Percentiles rank a stretch among this genome's conserved stretches.
Conservation (phyloP, 2,329 filamentous ascomycete species). For the Trichoderma endophyticum region DNA sequence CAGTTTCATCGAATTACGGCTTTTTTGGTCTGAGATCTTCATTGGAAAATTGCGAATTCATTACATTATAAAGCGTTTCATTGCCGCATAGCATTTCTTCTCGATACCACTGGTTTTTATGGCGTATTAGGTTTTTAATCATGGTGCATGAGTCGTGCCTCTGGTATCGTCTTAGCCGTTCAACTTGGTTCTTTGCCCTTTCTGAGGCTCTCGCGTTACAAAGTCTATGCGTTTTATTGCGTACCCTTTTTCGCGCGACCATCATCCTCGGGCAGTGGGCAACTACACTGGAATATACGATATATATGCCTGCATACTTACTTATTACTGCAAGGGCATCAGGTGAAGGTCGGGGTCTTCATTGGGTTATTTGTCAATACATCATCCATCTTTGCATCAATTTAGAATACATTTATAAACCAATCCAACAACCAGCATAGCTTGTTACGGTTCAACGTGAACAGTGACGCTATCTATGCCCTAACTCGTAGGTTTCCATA, state of each 20-base stretch:
- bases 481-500: not conserved
- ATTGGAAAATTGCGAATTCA: constrained; percentile 35
- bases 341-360: not conserved
- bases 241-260: not conserved
- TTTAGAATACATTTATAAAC: constrained; percentile 5
- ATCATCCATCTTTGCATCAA: constrained; percentile 5
- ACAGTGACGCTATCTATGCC: not conserved
- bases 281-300: constrained; percentile 5
- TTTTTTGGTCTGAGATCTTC: constrained; percentile 31
- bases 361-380: constrained; percentile 12
- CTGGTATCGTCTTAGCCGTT: not conserved
- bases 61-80: constrained; percentile 42
- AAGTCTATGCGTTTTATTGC: not conserved
- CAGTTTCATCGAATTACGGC: not conserved
- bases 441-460: not conserved
- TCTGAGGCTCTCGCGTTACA: not conserved
- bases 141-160: not conserved
- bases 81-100: constrained; percentile 41
- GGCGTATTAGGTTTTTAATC: constrained; percentile 18
- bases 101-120: constrained; percentile 43
- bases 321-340: constrained; percentile 9
- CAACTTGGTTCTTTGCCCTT: not conserved
- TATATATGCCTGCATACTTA: constrained; percentile 11
- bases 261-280: not conserved
- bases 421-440: not conserved